These are phyloP conservation scores for Colletotrichum navitas DNA, from an alignment of 2,329 filamentous ascomycete genomes.

Conservation along the genomic window DNA sequence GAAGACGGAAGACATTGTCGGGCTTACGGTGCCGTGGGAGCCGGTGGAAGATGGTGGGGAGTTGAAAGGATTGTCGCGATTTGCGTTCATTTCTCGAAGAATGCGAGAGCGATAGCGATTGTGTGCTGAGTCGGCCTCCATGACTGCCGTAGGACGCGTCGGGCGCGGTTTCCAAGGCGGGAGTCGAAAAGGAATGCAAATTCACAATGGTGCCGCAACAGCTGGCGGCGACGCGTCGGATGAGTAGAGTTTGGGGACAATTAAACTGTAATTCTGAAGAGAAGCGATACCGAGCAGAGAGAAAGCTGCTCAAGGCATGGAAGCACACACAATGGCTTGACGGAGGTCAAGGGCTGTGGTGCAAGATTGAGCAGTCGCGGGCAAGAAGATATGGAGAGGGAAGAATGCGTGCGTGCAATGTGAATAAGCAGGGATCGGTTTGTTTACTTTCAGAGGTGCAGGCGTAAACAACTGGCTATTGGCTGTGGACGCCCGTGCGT, in stretches of 20 bases:
- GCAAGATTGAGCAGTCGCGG: constrained; percentile 21
- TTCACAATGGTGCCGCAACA: constrained; percentile 30
- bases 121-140: constrained; percentile 56
- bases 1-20: constrained; percentile 66
- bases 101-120: constrained; percentile 62
- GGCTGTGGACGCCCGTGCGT: constrained; percentile 24
- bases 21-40: constrained; percentile 68
- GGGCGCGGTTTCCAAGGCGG: constrained; percentile 35
- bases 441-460: constrained; percentile 40
- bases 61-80: constrained; percentile 68
- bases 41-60: constrained; percentile 70
- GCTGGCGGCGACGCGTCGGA: constrained; percentile 29
- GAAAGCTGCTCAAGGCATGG: constrained; percentile 37
- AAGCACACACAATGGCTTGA: constrained; percentile 35
- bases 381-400: constrained; percentile 30
- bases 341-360: constrained; percentile 19
- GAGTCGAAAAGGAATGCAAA: constrained; percentile 30
- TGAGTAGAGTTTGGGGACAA: neutral
- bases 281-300: constrained; percentile 40
- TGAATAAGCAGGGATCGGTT: constrained; percentile 39
- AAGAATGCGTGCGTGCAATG: constrained; percentile 32
- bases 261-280: constrained; percentile 34
- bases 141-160: constrained; percentile 44
- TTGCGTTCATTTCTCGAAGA: constrained; percentile 65
- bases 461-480: constrained; percentile 41